Base-by-base conservation (phyloP, 257 asterid species). In the Agastache rugosa region DNA sequence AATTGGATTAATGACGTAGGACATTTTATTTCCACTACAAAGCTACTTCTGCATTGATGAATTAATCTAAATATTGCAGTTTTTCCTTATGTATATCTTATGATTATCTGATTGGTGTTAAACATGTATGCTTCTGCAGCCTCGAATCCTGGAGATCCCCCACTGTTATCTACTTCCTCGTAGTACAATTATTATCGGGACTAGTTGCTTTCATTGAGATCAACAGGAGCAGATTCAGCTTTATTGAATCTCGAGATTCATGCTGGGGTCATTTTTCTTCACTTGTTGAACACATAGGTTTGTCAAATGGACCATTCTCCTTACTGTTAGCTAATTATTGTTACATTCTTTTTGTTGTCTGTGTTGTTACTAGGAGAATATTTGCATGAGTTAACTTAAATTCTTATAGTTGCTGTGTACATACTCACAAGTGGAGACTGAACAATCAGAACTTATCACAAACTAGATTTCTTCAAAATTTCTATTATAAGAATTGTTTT, bases 1-100 rank as follows among this genome's bases (percentile, higher is more conserved):
- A 64, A 41, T 93, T 71, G 98, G 98, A 70, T 82, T 93, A 72
- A 88, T 89, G 96, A 87, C 68, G 98, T 93, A 83, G 31, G 93
- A 34, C 29, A 54, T 79, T 35, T 75, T 71, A 25, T 41, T 71
- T 76, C 29, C 63, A 31, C 45, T 55, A n/a, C 11, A 19, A n/a
- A 55, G 16, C 59, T 80, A 8, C 45, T 51, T 76, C 56, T 35
- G 23, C 69, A 48, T 53, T 53, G 60, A 15, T 66, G 63, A 31
- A 19, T 29, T 56, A 35, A 34, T 17, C 72, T 34, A 16, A 41
- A 44, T 22, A 31, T 50, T n/a, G 8, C 14, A 67, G 17, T 63
- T 50, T 77, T 83, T 11, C 44, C 45, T 73, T 51, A 16, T 77
- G 61, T 20, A 31, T 45, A 51, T 44, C 51, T 60, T 37, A 60